A percentile compares a stretch with the other conserved stretches of the same genome.
Evolutionary conservation across 176 grass and related monocot species (phyloP).

Genomic region (Rhynchospora pubera): DNA sequence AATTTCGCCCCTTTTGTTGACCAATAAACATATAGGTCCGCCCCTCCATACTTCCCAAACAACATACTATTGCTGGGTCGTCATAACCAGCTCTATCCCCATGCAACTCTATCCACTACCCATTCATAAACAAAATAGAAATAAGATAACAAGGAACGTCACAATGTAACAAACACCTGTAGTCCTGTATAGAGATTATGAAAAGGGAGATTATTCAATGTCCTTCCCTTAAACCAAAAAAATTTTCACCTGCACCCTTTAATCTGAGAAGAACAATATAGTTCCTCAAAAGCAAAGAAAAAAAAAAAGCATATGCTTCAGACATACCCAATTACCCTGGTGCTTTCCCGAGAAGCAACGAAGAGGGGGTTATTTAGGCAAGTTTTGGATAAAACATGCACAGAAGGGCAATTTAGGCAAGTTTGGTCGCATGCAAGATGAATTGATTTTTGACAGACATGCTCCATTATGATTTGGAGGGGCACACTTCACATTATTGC

Average conservation of each 20-base stretch:
- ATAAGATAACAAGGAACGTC: not conserved
- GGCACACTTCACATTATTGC: not conserved
- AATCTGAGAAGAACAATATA: not conserved
- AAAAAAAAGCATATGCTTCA: not conserved
- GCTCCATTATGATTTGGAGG: not conserved
- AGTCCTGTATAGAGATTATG: not conserved
- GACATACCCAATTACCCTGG: not conserved
- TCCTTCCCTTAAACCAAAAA: not conserved
- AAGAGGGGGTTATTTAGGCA: not conserved
- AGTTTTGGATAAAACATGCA: not conserved
- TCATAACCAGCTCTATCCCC: slow-evolving; percentile 50
- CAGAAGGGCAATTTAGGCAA: not conserved
- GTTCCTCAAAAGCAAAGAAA: not conserved
- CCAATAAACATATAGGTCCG: slow-evolving; percentile 43
- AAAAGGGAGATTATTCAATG: not conserved
- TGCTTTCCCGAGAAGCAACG: not conserved
- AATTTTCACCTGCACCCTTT: not conserved
- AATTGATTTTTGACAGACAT: not conserved
- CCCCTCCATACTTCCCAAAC: slow-evolving; percentile 36
- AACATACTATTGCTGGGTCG: slow-evolving; percentile 38
- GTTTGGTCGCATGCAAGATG: not conserved
- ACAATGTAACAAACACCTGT: not conserved
- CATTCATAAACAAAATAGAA: slow-evolving; percentile 18
- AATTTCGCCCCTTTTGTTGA: slow-evolving; percentile 46
- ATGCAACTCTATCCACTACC: slow-evolving; percentile 46